Base-by-base conservation (phyloP, 768 basidiomycete genomes). In the Boletus coccyginus region DNA sequence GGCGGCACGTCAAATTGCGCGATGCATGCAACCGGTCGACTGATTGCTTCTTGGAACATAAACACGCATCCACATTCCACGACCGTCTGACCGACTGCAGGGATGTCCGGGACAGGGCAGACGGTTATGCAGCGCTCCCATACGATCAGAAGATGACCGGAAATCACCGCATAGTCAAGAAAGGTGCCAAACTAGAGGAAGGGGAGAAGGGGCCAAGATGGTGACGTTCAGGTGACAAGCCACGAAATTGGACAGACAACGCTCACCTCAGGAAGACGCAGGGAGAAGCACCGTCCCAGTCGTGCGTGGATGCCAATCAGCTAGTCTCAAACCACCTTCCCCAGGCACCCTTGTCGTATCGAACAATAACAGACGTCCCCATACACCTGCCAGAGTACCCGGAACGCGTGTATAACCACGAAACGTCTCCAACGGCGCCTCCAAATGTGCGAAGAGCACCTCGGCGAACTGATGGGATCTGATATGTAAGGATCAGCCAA, bases 71-170 rank as follows among this genome's bases (percentile, higher is more conserved):
- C 55, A 21, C 56, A 63, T 11, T 70, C 61, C 31, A 68, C 55
- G 8, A 66, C 42, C 17, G 50, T 46, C 42, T 48, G 68, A 3
- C 63, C 68, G 3, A 64, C 59, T 7, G 39, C 54, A 7, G 70
- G 70, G 35, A 70, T 29, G 1, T 11, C 32, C 1, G 68, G 70
- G 7, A 70, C 17, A 0, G 61, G 56, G 24, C 66, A 70, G 10
- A 70, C 68, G 51, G 66, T 68, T 47, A 68, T 50, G 32, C 63
- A 61, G 33, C 32, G 43, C 52, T 70, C 70, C 70, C 70, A 72
- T 53, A 63, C 61, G 13, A 68, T 56, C 56, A 70, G 50, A 1
- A 70, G 12, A 51, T 68, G 62, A 1, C 42, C 62, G 0, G 60
- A 38, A 42, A 70, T 68, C 44, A 66, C 53, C 36, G 55, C 55